Conservation (phyloP, 2,329 filamentous ascomycete genomes). For the Albophoma yamanashiensis region DNA sequence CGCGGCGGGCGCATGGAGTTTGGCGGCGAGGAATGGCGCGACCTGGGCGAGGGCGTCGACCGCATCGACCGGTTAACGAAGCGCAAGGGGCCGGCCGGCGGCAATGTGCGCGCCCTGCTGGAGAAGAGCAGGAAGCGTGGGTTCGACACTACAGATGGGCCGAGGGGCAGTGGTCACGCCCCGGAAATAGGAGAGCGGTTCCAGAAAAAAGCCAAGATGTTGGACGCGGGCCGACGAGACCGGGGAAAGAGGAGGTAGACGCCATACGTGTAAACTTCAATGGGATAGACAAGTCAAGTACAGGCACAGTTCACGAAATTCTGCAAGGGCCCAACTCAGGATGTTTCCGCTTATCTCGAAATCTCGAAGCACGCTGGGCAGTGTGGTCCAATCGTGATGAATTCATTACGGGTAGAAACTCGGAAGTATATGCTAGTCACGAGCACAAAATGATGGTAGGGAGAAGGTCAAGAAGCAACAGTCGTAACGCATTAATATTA, state of each 20-base stretch:
- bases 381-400: too few species aligned
- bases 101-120: slow-evolving; percentile 49
- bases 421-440: neutral
- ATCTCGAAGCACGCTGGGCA: too few species aligned
- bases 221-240: slow-evolving; percentile 35
- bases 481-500: neutral
- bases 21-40: slow-evolving; percentile 89
- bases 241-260: slow-evolving; percentile 29
- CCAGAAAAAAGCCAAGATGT: slow-evolving; percentile 54
- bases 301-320: neutral
- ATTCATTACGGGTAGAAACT: too few species aligned
- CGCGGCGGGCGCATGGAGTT: slow-evolving; percentile 51
- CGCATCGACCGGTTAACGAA: slow-evolving; percentile 76
- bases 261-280: too few species aligned
- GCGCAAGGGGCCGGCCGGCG: slow-evolving; percentile 46
- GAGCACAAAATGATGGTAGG: neutral
- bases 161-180: slow-evolving; percentile 48
- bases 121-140: slow-evolving; percentile 82
- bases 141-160: slow-evolving; percentile 57
- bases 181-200: slow-evolving; percentile 63
- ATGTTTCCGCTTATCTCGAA: too few species aligned
- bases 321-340: too few species aligned
- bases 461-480: neutral
- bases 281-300: neutral
- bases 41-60: slow-evolving; percentile 74